Evolutionary conservation across 2,329 filamentous ascomycete species (phyloP).

Genomic region (Fusarium sulawesiense): DNA sequence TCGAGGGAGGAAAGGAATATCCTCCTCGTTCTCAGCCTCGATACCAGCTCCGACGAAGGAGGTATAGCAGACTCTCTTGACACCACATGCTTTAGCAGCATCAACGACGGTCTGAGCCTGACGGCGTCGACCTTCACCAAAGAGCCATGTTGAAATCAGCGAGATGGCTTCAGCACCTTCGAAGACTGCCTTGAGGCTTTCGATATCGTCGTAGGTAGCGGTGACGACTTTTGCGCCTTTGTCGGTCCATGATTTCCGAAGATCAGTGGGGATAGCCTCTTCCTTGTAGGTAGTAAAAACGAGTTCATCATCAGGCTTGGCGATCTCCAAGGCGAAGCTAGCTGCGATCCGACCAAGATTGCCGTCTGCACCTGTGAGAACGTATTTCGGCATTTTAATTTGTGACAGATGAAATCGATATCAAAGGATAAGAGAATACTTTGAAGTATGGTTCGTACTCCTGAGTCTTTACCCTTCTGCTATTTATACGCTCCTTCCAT

Average conservation of each 20-base stretch:
- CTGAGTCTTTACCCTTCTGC: too few species aligned
- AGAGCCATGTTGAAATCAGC: slow-evolving; percentile 43
- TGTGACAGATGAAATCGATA: not conserved
- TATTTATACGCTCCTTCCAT: not conserved
- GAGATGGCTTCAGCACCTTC: slow-evolving; percentile 43
- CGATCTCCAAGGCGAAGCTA: slow-evolving; percentile 38
- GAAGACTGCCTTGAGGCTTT: slow-evolving; percentile 40
- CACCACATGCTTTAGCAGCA: slow-evolving; percentile 39
- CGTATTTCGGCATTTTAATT: slow-evolving; percentile 40
- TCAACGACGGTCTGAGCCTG: slow-evolving; percentile 39
- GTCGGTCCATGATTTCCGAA: slow-evolving; percentile 34
- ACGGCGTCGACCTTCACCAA: slow-evolving; percentile 37
- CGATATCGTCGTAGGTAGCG: slow-evolving; percentile 41
- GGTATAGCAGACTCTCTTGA: slow-evolving; percentile 42
- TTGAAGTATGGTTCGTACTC: not conserved
- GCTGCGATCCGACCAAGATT: slow-evolving; percentile 42
- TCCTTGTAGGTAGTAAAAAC: slow-evolving; percentile 41
- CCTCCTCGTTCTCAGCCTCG: slow-evolving; percentile 41
- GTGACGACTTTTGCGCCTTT: slow-evolving; percentile 36
- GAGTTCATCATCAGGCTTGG: slow-evolving; percentile 39
- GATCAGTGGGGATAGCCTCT: slow-evolving; percentile 30
- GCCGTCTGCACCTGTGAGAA: slow-evolving; percentile 43
- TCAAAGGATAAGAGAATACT: not conserved
- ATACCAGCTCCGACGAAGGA: slow-evolving; percentile 42
- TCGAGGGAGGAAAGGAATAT: slow-evolving; percentile 42